These are phyloP conservation scores for Corchorus capsularis DNA, from an alignment of 345 rosid genomes.

Conservation along the genomic window DNA sequence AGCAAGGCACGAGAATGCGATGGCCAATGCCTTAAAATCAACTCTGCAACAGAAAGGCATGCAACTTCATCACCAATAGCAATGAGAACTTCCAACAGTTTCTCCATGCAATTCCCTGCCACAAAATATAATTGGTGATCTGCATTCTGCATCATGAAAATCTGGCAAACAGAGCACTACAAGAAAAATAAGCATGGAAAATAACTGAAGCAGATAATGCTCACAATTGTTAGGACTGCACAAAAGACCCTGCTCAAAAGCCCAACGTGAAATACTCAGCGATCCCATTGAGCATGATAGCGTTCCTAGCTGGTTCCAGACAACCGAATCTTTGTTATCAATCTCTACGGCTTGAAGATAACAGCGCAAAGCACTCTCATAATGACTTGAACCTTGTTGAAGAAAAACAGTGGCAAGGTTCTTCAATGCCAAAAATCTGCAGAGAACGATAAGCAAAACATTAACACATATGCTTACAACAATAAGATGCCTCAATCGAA, in stretches of 20 bases:
- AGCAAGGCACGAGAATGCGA: slow-evolving; percentile 93
- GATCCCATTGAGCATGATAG: slow-evolving; percentile 95
- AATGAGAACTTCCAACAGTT: slow-evolving; percentile 94
- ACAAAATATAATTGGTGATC: slow-evolving; percentile 5
- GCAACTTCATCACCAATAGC: slow-evolving; percentile 99
- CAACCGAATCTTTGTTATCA: slow-evolving; percentile 91
- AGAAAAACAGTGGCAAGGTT: slow-evolving; percentile 90
- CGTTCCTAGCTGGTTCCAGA: slow-evolving; percentile 98
- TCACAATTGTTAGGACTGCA: slow-evolving; percentile 98
- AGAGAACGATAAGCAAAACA: slow-evolving; percentile 18
- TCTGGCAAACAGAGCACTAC: background rate
- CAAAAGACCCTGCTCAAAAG: slow-evolving; percentile 97
- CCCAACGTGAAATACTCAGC: slow-evolving; percentile 93
- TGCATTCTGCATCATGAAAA: background rate
- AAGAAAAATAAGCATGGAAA: background rate
- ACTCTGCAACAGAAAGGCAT: slow-evolving; percentile 86
- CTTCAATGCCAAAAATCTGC: slow-evolving; percentile 93
- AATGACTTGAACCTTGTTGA: slow-evolving; percentile 79
- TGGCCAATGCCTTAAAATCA: slow-evolving; percentile 98
- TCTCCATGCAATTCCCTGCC: slow-evolving; percentile 99
- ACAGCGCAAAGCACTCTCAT: slow-evolving; percentile 84
- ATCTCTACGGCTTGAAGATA: slow-evolving; percentile 98
- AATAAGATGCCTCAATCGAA: background rate
- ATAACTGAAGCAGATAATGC: slow-evolving; percentile 25
- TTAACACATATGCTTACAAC: slow-evolving; percentile 2